Evolutionary conservation across 2,329 filamentous ascomycete genomes (phyloP).

Genomic region (Sphaerostilbella broomeana): DNA sequence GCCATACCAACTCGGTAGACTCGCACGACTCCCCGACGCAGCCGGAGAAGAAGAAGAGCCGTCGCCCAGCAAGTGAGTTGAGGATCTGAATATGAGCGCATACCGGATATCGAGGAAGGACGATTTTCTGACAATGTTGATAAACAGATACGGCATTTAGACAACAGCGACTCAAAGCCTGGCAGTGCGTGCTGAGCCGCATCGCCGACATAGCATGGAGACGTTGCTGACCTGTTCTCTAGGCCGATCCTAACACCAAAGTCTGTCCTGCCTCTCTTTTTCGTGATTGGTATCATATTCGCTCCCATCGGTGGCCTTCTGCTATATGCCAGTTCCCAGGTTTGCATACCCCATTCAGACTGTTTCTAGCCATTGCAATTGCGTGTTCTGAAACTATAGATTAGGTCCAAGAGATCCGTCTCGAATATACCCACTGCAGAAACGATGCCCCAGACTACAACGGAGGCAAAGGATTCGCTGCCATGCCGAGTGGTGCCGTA

Average conservation of each 20-base stretch:
- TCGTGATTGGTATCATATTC: conserved; percentile 83
- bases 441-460: conserved; percentile 42
- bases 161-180: conserved; percentile 95
- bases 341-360: conserved; percentile 32
- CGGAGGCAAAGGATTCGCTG: conserved; percentile 31
- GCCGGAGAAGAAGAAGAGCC: conserved; percentile 79
- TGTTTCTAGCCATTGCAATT: background rate
- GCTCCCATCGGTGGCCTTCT: conserved; percentile 85
- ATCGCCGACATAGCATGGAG: conserved; percentile 9
- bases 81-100: conserved; percentile 21
- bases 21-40: conserved; percentile 48
- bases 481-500: conserved; percentile 53
- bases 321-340: conserved; percentile 76
- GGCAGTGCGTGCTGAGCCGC: conserved; percentile 66
- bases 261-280: conserved; percentile 86
- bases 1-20: conserved; percentile 46
- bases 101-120: background rate
- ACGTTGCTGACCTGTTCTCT: conserved; percentile 32
- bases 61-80: conserved; percentile 77
- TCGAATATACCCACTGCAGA: conserved; percentile 83
- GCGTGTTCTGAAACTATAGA: conserved; percentile 13
- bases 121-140: conserved; percentile 2
- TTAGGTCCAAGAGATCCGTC: conserved; percentile 80
- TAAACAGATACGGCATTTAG: conserved; percentile 86
- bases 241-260: conserved; percentile 94